Conservation (phyloP, 2,329 filamentous ascomycete species). For the Aspergillus sojae region DNA sequence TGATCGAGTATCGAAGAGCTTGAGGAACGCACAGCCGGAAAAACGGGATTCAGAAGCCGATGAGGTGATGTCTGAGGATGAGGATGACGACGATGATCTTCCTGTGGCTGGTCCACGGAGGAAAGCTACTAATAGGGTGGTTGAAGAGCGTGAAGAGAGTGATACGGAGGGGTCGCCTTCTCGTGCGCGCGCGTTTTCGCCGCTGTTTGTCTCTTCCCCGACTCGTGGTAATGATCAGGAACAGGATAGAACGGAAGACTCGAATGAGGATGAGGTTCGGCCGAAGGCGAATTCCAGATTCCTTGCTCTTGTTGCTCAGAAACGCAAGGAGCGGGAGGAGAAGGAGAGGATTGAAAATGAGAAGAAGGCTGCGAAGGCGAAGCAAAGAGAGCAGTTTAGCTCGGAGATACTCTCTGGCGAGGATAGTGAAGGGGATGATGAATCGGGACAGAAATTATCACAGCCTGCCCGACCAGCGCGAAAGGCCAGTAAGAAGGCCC, state of each 20-base stretch:
- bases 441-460: constrained; percentile 67
- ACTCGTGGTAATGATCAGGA: constrained; percentile 17
- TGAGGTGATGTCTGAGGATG: constrained; percentile 20
- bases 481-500: constrained; percentile 90
- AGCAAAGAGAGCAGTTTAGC: constrained; percentile 36
- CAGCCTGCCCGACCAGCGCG: constrained; percentile 69
- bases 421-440: constrained; percentile 63
- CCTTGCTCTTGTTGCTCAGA: constrained; percentile 71
- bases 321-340: constrained; percentile 70
- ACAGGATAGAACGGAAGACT: constrained; percentile 16
- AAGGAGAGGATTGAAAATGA: constrained; percentile 60
- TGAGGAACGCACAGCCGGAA: constrained; percentile 23
- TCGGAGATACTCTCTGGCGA: constrained; percentile 51
- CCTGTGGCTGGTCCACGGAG: constrained; percentile 32
- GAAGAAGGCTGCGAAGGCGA: constrained; percentile 40
- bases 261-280: constrained; percentile 31
- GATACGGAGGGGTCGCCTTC: constrained; percentile 26
- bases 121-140: constrained; percentile 35
- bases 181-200: constrained; percentile 36
- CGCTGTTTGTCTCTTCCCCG: constrained; percentile 49
- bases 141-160: constrained; percentile 31
- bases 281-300: constrained; percentile 61
- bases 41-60: constrained; percentile 20
- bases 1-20: constrained; percentile 39
- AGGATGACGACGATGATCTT: constrained; percentile 38